phyloP scores from a whole-genome alignment of 2,329 filamentous ascomycete species.

The Beauveria brongniartii region DNA sequence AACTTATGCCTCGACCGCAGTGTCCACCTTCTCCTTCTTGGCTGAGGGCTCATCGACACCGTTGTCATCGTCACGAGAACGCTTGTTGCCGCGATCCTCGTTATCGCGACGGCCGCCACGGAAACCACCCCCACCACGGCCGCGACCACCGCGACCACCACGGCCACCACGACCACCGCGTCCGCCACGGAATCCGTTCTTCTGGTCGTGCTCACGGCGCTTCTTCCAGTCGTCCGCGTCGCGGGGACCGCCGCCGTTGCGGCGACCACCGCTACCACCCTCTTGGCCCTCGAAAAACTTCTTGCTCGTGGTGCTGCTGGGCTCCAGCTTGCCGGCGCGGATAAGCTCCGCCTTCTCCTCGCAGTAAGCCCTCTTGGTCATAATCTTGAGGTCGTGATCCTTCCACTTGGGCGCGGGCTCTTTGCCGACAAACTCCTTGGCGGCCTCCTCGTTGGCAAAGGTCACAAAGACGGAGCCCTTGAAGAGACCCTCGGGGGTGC shows the following conservation, averaged over 20 bases:
- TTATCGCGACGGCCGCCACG: conserved; percentile 28
- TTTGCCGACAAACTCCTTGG: conserved; percentile 70
- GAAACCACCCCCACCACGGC: conserved; percentile 32
- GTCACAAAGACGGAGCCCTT: conserved; percentile 97
- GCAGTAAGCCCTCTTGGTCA: conserved; percentile 83
- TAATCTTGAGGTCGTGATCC: conserved; percentile 68
- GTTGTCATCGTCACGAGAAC: conserved; percentile 44
- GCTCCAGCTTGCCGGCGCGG: conserved; percentile 58
- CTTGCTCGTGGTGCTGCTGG: conserved; percentile 36
- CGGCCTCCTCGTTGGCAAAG: conserved; percentile 70
- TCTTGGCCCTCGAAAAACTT: conserved; percentile 44
- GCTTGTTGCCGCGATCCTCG: conserved; percentile 33
- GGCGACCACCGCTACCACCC: conserved; percentile 22
- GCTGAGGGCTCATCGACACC: conserved; percentile 38
- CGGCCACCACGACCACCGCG: conserved; percentile 35
- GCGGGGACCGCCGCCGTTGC: conserved; percentile 31
- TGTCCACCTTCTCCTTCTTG: conserved; percentile 61
- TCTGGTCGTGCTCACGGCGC: conserved; percentile 53
- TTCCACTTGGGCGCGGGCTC: conserved; percentile 82
- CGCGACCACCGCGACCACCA: conserved; percentile 35
- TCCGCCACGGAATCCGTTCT: conserved; percentile 47
- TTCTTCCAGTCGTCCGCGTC: conserved; percentile 56
- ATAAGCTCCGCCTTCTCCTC: conserved; percentile 69
- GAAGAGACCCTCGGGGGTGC: conserved; percentile 64
- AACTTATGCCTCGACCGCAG: conserved; percentile 30